Base-by-base conservation (phyloP, 2,329 filamentous ascomycete species). In the Domatiomyces catenatus region DNA sequence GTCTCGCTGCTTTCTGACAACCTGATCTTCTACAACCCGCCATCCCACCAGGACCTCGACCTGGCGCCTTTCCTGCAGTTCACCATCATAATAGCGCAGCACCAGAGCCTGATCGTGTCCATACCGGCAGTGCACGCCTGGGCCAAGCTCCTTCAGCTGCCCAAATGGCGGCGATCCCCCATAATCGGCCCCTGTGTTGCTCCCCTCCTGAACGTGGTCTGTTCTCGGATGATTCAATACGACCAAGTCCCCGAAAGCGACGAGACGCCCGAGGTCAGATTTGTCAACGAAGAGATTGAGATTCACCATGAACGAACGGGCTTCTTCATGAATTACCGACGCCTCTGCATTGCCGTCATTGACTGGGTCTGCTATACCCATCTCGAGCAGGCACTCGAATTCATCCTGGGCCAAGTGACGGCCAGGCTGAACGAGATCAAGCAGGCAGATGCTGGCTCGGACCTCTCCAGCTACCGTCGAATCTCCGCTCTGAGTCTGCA, bases 301-400 rank as follows among this genome's bases (percentile, higher is more conserved):
- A 96, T 90, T 0, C 73, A 90, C 18, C 92, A 92, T 0, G 92
- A 98, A 64, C 79, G 88, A 20, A 92, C 98, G 67, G 87, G 88
- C 1, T 98, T 98, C 64, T 75, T 96, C 8, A 88, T 90, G 3
- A 96, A 98, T 62, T 98, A 98, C 65, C 77, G 92, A 42, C 79
- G 92, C 52, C 96, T 94, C 62, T 92, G 88, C 64, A 81, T 82
- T 2, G 83, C 86, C 53, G 78, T 95, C 22, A 87, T 98, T 50
- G 90, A 96, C 66, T 77, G 77, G 15, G 86, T 96, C 55, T 87
- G 93, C 19, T 77, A 85, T 57, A 77, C 85, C 58, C 84, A 86
- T 59, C 80, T 89, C 2, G 78, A 84, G 48, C 89, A 95, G 54
- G 90, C 90, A 0, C 81, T 96, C 56, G 78, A 81, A 42, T 86